Conservation (phyloP, 495 filamentous ascomycete genomes). For the Hypoxylon rickii region DNA sequence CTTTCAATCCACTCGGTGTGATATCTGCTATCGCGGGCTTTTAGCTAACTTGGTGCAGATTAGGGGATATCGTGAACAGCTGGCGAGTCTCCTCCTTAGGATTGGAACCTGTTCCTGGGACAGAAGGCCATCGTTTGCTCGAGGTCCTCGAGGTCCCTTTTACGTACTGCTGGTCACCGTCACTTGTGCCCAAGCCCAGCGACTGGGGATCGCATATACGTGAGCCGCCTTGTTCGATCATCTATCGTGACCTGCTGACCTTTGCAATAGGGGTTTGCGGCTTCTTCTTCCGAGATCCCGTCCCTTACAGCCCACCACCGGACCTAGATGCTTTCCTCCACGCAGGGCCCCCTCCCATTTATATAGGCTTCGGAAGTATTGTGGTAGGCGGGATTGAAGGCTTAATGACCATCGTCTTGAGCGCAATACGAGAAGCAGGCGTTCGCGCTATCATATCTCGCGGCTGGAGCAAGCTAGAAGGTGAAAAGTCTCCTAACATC, state of each 20-base stretch:
- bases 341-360: slow-evolving; percentile 60
- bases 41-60: slow-evolving; percentile 38
- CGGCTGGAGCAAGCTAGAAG: slow-evolving; percentile 63
- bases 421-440: slow-evolving; percentile 56
- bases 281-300: slow-evolving; percentile 54
- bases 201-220: slow-evolving; percentile 66
- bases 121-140: slow-evolving; percentile 51
- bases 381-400: slow-evolving; percentile 63
- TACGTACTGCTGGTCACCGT: slow-evolving; percentile 69
- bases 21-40: no score
- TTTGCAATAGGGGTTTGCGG: no score
- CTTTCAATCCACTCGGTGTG: background rate
- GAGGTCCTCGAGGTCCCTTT: slow-evolving; percentile 55
- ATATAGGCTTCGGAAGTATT: slow-evolving; percentile 72
- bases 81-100: slow-evolving; percentile 60
- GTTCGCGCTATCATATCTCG: slow-evolving; percentile 64
- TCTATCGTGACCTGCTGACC: no score
- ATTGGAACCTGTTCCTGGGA: slow-evolving; percentile 60
- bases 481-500: slow-evolving; percentile 51
- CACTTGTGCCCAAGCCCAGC: slow-evolving; percentile 62
- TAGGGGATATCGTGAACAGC: slow-evolving; percentile 64
- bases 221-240: slow-evolving; percentile 70
- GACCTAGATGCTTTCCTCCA: slow-evolving; percentile 59
- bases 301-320: slow-evolving; percentile 55
- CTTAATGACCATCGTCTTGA: slow-evolving; percentile 58